These are phyloP conservation scores for Diatrype stigma DNA, from an alignment of 2,329 filamentous ascomycete genomes.

Conservation along the genomic window DNA sequence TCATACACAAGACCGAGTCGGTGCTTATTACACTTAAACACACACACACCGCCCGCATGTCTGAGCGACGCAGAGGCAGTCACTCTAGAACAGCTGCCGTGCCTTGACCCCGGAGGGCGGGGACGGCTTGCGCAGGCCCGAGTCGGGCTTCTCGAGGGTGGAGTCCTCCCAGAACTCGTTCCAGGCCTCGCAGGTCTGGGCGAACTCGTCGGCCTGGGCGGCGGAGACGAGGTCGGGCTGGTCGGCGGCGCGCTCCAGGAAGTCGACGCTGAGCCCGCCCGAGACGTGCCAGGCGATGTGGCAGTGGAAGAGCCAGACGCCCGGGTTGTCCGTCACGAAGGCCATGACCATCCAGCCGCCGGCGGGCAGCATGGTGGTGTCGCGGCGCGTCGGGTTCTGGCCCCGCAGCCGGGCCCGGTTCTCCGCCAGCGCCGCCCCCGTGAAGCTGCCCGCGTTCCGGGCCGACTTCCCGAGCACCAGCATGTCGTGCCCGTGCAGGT, in stretches of 20 bases:
- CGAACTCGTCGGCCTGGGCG: conserved; percentile 8
- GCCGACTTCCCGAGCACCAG: conserved; percentile 24
- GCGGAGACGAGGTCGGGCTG: conserved; percentile 11
- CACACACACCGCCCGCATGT: background rate
- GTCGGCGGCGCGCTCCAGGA: conserved; percentile 36
- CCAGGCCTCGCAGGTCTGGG: conserved; percentile 13
- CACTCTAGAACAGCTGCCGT: background rate
- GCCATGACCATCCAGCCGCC: conserved; percentile 43
- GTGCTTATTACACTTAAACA: background rate
- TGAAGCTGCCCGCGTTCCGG: conserved; percentile 12
- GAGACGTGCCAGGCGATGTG: conserved; percentile 47
- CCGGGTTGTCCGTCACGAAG: conserved; percentile 47
- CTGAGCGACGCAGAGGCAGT: background rate
- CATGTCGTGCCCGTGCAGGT: conserved; percentile 32
- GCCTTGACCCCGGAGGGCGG: background rate
- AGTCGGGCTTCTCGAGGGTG: background rate
- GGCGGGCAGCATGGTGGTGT: conserved; percentile 40
- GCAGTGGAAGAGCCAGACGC: conserved; percentile 43
- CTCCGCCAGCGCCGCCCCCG: no score
- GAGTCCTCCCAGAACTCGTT: conserved; percentile 5
- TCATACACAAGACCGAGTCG: no score
- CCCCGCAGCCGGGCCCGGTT: conserved; percentile 27
- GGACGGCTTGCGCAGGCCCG: background rate
- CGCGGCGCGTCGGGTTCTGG: conserved; percentile 41
- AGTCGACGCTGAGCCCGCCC: conserved; percentile 47